Evolutionary conservation across 1,284 basidiomycete species (phyloP).

Genomic region (Leucoagaricus sp.): DNA sequence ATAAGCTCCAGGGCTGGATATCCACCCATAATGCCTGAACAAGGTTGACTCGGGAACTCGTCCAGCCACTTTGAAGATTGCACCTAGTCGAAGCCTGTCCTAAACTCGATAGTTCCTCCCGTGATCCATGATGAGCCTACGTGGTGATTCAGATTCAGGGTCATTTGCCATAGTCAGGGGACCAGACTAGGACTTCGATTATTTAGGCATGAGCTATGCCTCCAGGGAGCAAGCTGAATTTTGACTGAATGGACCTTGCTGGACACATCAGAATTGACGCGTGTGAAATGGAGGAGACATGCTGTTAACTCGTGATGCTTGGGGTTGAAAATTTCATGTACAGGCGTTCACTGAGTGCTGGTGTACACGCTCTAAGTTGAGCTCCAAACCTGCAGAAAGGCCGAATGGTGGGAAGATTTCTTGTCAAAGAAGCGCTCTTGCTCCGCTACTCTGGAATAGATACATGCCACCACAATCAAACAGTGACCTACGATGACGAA

Average conservation of each 20-base stretch:
- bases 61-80: not conserved
- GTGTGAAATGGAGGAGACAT: not conserved
- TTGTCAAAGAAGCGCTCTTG: no score
- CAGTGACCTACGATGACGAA: no score
- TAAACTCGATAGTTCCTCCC: not conserved
- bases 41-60: slow-evolving; percentile 8
- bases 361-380: not conserved
- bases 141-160: not conserved
- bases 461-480: not conserved
- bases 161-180: not conserved
- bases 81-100: not conserved
- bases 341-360: not conserved
- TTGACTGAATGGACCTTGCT: not conserved
- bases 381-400: not conserved
- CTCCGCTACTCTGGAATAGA: not conserved
- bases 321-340: not conserved
- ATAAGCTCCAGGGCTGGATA: not conserved
- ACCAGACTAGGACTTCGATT: not conserved
- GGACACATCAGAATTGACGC: not conserved
- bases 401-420: not conserved
- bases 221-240: not conserved
- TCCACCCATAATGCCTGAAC: not conserved
- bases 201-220: not conserved
- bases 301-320: not conserved
- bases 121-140: not conserved